phyloP scores from a whole-genome alignment of 306 rosid species.

The Senna siamea region DNA sequence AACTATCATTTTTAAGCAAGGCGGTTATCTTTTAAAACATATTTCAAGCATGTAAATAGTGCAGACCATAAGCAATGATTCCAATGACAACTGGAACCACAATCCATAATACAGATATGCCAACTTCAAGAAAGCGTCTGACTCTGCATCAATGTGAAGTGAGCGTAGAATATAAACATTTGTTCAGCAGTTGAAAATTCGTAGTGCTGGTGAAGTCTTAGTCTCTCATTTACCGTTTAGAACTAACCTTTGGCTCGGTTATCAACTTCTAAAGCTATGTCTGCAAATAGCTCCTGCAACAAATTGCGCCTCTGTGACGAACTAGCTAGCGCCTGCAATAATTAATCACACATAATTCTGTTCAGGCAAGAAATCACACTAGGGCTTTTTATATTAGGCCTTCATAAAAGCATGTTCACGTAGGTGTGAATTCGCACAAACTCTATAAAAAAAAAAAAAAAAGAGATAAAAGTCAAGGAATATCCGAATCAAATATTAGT shows the following conservation, averaged over 20 bases:
- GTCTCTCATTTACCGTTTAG: background rate
- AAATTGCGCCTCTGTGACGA: slow-evolving; percentile 85
- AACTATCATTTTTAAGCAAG: slow-evolving; percentile 18
- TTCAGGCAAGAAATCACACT: background rate
- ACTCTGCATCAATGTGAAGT: background rate
- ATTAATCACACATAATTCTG: slow-evolving; percentile 9
- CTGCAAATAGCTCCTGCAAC: slow-evolving; percentile 95
- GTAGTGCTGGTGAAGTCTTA: background rate
- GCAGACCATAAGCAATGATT: slow-evolving; percentile 14
- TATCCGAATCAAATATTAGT: background rate
- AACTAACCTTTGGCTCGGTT: slow-evolving; percentile 87
- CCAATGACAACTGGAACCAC: slow-evolving; percentile 12
- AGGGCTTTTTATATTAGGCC: background rate
- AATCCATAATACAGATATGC: slow-evolving; percentile 5
- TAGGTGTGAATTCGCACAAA: background rate
- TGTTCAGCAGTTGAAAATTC: background rate
- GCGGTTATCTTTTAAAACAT: background rate
- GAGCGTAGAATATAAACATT: background rate
- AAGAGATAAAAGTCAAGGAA: background rate
- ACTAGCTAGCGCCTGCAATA: slow-evolving; percentile 78
- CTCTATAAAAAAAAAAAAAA: background rate
- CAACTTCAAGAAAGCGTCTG: background rate
- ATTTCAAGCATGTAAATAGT: slow-evolving; percentile 27
- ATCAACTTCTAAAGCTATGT: slow-evolving; percentile 88
- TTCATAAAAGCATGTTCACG: background rate